Evolutionary conservation across 2,329 filamentous ascomycete species (phyloP), one percentile per base, ranked within the genome.

Genomic region (Fusarium sp.): DNA sequence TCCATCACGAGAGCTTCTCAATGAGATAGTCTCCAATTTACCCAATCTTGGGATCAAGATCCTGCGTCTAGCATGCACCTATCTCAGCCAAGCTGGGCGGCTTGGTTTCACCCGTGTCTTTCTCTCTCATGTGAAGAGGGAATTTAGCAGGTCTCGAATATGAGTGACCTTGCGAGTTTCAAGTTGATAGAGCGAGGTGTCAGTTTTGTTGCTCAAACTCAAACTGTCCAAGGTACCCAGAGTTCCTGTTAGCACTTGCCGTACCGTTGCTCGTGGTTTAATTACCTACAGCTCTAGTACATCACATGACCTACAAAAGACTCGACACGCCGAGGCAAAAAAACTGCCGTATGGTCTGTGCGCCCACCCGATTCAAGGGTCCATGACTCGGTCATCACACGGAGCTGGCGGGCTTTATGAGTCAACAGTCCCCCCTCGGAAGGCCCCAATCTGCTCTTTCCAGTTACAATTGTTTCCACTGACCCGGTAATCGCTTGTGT

Each of bases 361-460:
- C 35, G 15, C n/a, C 19, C 21, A 21, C 33, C 15, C 21, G 4
- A 15, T 27, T 9, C 17, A 31, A 31, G 25, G 15, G 47, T 43
- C 49, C 67, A 70, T 70, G 67, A 70, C 67, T 70, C 67, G 65
- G 53, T 57, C 46, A 31, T 29, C 33, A 46, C 57, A 48, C 42
- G 49, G 44, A 38, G 31, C 31, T 41, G 41, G 36, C 47, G 54
- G 60, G 62, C 67, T 57, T 62, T 70, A 68, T 70, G 67, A 70
- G 67, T 70, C 67, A 70, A 70, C 67, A 7, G 46, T 57, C 38
- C 67, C 67, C 67, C 57, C 59, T 38, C 41, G 52, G 52, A 65
- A 50, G 53, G 51, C n/a, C 54, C 53, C 53, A 46, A 49, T 49
- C 53, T 53, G 23, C 53, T 55, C 47, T 57, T 64, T 62, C 67